phyloP scores from a whole-genome alignment of 371 early-diverging fungal species.

The Basidiobolus meristosporus region DNA sequence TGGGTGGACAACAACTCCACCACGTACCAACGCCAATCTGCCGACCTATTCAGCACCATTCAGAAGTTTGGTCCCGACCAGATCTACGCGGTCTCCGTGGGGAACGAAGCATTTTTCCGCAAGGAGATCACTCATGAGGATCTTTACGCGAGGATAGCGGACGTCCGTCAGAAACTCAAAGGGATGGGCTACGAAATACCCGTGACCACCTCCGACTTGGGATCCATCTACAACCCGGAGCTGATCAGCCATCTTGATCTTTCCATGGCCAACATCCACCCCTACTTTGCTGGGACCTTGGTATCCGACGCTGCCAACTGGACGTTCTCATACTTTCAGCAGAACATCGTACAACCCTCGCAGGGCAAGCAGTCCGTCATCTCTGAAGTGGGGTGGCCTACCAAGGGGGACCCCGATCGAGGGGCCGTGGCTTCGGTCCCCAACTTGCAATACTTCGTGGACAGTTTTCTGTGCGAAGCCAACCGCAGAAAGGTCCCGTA shows the following conservation, averaged over 20 bases:
- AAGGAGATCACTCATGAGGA: constrained; percentile 12
- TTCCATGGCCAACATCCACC: constrained; percentile 31
- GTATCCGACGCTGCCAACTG: constrained; percentile 22
- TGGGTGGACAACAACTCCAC: constrained; percentile 16
- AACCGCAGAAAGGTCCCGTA: constrained; percentile 14
- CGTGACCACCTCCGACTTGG: constrained; percentile 34
- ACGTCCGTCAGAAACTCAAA: constrained; percentile 15
- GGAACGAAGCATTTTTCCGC: constrained; percentile 33
- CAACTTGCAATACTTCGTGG: constrained; percentile 23
- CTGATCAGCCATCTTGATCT: constrained; percentile 25
- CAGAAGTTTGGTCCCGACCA: constrained; percentile 12
- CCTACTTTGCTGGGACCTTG: constrained; percentile 24
- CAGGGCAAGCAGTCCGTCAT: constrained; percentile 17
- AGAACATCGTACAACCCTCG: constrained; percentile 2
- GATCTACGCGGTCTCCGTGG: constrained; percentile 19
- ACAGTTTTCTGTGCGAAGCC: constrained; percentile 29
- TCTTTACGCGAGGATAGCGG: constrained; percentile 11
- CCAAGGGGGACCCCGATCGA: constrained; percentile 3
- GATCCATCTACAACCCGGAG: constrained; percentile 10
- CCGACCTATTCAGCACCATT: constrained; percentile 9
- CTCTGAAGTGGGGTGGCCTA: constrained; percentile 43
- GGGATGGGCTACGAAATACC: constrained; percentile 18
- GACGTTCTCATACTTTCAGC: constrained; percentile 23
- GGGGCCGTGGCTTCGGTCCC: constrained; percentile 22
- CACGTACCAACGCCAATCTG: constrained; percentile 15